A percentile compares a stretch with the other conserved stretches of the same genome.
Conservation (phyloP, 441 rosid genomes). For the Eutrema salsugineum region DNA sequence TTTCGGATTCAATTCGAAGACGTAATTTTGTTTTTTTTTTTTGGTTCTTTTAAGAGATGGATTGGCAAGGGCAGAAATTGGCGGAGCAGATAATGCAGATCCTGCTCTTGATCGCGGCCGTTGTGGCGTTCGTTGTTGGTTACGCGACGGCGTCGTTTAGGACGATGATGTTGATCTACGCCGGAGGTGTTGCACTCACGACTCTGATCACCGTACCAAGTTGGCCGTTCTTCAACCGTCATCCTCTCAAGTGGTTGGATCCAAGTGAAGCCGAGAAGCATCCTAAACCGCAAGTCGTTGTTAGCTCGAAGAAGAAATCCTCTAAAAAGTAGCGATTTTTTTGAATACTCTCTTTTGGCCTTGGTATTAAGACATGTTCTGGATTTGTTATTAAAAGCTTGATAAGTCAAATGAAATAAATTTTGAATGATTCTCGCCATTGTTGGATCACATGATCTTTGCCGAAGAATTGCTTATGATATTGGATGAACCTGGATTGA, state of each 20-base stretch:
- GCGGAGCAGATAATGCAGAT: slow-evolving; percentile 95
- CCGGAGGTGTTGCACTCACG: slow-evolving; percentile 71
- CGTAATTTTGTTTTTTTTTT: neutral
- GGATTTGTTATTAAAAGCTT: neutral
- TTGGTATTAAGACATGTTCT: neutral
- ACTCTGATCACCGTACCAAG: slow-evolving; percentile 72
- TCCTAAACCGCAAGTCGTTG: slow-evolving; percentile 64
- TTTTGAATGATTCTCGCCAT: neutral
- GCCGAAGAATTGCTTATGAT: neutral
- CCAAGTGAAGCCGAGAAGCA: slow-evolving; percentile 76
- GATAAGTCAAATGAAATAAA: neutral
- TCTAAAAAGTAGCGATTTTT: slow-evolving; percentile 50
- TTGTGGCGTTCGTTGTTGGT: slow-evolving; percentile 49
- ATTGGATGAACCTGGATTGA: neutral
- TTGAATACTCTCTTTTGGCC: neutral
- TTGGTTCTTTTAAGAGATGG: too few relatives aligned
- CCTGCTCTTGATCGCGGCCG: slow-evolving; percentile 62
- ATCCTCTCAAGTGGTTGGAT: slow-evolving; percentile 84
- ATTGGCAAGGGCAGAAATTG: slow-evolving; percentile 97
- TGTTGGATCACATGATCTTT: neutral
- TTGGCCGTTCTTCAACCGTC: slow-evolving; percentile 86
- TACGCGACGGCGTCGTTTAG: slow-evolving; percentile 63
- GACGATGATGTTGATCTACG: slow-evolving; percentile 66
- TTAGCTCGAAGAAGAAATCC: slow-evolving; percentile 55
- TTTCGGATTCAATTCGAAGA: neutral